phyloP scores from a whole-genome alignment of 345 rosid genomes.

The Gossypioides kirkii region DNA sequence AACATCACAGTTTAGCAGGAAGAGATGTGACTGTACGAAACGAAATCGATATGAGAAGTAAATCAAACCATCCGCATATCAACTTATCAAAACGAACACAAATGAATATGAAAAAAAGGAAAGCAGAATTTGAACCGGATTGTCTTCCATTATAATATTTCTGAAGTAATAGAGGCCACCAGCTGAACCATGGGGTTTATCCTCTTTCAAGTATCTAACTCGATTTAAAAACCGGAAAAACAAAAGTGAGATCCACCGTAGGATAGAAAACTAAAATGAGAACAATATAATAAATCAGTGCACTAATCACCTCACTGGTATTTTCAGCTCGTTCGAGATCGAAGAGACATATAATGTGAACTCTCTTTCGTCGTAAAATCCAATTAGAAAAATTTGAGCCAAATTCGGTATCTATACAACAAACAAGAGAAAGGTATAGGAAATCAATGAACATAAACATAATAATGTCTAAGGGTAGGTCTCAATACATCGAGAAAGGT shows the following conservation, averaged over 20 bases:
- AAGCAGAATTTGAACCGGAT: constrained; percentile 41
- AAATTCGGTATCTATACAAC: constrained; percentile 58
- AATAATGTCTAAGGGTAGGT: neutral
- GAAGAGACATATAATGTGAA: constrained; percentile 75
- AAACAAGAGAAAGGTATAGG: constrained; percentile 9
- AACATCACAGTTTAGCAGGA: constrained; percentile 75
- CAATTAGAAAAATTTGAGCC: constrained; percentile 61
- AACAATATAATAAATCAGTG: neutral
- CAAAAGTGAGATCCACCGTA: neutral
- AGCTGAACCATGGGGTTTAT: constrained; percentile 81
- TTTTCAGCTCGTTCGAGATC: constrained; percentile 63
- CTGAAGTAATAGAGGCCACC: constrained; percentile 78
- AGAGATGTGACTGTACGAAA: constrained; percentile 55
- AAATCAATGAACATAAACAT: constrained; percentile 2
- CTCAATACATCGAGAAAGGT: no score
- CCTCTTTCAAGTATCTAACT: constrained; percentile 70
- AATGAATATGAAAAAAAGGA: neutral
- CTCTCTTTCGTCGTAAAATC: constrained; percentile 79
- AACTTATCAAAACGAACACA: neutral
- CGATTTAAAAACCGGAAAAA: neutral
- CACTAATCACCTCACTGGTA: constrained; percentile 63
- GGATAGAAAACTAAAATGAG: neutral
- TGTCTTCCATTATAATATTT: constrained; percentile 68
- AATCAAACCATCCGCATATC: neutral
- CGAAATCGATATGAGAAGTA: neutral